Percentiles rank a stretch among this genome's conserved stretches.
Evolutionary conservation across 306 rosid species (phyloP).

Genomic region (Vigna unguiculata): DNA sequence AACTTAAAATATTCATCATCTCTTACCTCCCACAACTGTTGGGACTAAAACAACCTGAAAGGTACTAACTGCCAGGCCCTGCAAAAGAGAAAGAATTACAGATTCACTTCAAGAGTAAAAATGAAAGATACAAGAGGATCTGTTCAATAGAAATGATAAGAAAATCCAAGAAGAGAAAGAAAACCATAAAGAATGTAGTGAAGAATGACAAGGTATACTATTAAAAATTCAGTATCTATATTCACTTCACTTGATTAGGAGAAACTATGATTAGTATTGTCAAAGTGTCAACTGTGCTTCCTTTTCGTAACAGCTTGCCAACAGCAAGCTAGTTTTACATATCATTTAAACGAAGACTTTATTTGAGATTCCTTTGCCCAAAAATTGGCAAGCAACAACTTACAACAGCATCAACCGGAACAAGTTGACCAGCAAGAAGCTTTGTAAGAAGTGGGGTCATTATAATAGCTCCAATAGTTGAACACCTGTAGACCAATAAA

Average conservation of each 20-base stretch:
- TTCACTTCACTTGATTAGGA: constrained; percentile 6
- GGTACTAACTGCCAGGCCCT: constrained; percentile 92
- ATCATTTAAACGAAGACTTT: constrained; percentile 18
- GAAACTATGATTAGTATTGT: constrained; percentile 22
- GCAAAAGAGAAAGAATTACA: constrained; percentile 41
- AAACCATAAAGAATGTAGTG: constrained; percentile 3
- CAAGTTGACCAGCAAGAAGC: constrained; percentile 96
- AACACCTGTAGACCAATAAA: constrained; percentile 66
- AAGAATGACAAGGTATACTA: constrained; percentile 16
- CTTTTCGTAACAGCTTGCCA: constrained; percentile 12
- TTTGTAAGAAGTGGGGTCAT: constrained; percentile 96
- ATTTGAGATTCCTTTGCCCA: constrained; percentile 16
- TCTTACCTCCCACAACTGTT: constrained; percentile 87
- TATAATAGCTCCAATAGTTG: constrained; percentile 87
- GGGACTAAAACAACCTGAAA: constrained; percentile 98
- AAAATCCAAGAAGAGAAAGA: not conserved
- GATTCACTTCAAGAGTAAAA: constrained; percentile 18
- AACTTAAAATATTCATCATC: constrained; percentile 38
- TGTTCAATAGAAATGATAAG: constrained; percentile 8
- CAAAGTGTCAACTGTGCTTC: constrained; percentile 16
- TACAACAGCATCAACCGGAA: constrained; percentile 95
- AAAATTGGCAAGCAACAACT: constrained; percentile 50
- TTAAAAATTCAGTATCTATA: constrained; percentile 16
- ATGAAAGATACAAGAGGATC: constrained; percentile 33
- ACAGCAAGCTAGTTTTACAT: constrained; percentile 9